Evolutionary conservation across 768 basidiomycete genomes (phyloP).

Genomic region (Pleurotus sapidus): DNA sequence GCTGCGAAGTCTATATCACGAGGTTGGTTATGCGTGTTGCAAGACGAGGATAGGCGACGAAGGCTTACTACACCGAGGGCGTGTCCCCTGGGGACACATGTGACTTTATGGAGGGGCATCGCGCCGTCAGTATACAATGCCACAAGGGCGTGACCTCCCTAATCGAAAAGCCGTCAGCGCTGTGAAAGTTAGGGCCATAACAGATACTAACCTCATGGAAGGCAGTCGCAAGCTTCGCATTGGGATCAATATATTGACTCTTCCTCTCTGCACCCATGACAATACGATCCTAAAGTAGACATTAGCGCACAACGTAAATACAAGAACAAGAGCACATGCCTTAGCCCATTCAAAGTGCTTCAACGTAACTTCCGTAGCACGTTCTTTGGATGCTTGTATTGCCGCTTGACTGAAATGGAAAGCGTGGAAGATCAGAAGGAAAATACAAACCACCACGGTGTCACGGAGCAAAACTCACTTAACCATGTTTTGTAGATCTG

Average conservation of each 20-base stretch:
- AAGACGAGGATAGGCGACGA: neutral
- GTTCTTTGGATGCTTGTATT: conserved; percentile 89
- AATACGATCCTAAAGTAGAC: conserved; percentile 71
- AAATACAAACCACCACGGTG: neutral
- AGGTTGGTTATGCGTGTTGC: conserved; percentile 9
- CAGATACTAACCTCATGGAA: conserved; percentile 79
- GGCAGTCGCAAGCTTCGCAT: conserved; percentile 86
- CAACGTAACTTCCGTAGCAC: conserved; percentile 63
- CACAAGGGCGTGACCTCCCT: conserved; percentile 93
- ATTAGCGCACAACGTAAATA: neutral
- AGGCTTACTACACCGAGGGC: conserved; percentile 79
- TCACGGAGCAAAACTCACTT: conserved; percentile 55
- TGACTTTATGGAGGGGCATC: conserved; percentile 97
- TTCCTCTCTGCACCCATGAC: conserved; percentile 96
- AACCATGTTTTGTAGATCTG: conserved; percentile 95
- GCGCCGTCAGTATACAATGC: conserved; percentile 94
- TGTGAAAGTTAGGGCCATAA: conserved; percentile 15
- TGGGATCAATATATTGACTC: conserved; percentile 84
- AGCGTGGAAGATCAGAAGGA: neutral
- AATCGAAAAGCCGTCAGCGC: conserved; percentile 10
- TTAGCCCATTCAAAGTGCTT: conserved; percentile 99
- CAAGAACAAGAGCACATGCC: conserved; percentile 33
- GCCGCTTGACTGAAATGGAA: conserved; percentile 68
- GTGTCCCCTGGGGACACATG: conserved; percentile 94
- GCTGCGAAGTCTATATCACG: conserved; percentile 58